A percentile compares a stretch with the other conserved stretches of the same genome.
phyloP scores from a whole-genome alignment of 805 yeast genomes.

The Suhomyces faveliae region DNA sequence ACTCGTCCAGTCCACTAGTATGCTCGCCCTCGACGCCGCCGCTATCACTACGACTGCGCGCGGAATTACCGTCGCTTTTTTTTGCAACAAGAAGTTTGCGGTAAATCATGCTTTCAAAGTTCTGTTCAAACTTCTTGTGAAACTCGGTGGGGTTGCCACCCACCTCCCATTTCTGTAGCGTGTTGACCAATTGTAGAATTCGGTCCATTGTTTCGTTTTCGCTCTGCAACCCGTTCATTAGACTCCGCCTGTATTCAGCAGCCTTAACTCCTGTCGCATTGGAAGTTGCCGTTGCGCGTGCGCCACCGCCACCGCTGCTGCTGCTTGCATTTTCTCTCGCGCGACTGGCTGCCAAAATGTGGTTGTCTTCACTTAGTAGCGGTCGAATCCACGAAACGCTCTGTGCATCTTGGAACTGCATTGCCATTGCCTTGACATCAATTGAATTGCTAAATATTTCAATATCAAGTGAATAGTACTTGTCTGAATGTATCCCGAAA shows the following conservation, averaged over 20 bases:
- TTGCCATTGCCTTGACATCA: constrained; percentile 34
- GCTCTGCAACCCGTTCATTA: not conserved
- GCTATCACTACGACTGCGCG: not conserved
- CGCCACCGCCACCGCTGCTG: not conserved
- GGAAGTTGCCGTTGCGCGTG: not conserved
- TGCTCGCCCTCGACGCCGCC: constrained; percentile 8
- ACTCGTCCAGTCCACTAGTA: constrained; percentile 13
- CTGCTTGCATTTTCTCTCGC: not conserved
- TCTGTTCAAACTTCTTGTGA: constrained; percentile 6
- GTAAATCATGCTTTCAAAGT: constrained; percentile 12
- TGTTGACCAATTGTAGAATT: constrained; percentile 1
- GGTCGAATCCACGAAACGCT: constrained; percentile 11
- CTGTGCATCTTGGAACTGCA: constrained; percentile 10
- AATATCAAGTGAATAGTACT: constrained; percentile 65
- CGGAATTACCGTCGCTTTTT: not conserved
- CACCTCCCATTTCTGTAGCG: constrained; percentile 1
- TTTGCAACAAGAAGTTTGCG: constrained; percentile 8
- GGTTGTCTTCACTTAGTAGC: not conserved
- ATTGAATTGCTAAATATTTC: constrained; percentile 53
- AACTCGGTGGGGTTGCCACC: not conserved
- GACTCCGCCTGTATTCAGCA: constrained; percentile 2
- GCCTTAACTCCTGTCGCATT: not conserved
- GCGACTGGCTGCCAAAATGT: not conserved
- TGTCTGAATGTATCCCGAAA: constrained; percentile 68
- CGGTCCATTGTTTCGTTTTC: constrained; percentile 6